Percentiles rank a stretch among this genome's conserved stretches.
Conservation (phyloP, 306 rosid genomes). For the Hylodesmum podocarpum region DNA sequence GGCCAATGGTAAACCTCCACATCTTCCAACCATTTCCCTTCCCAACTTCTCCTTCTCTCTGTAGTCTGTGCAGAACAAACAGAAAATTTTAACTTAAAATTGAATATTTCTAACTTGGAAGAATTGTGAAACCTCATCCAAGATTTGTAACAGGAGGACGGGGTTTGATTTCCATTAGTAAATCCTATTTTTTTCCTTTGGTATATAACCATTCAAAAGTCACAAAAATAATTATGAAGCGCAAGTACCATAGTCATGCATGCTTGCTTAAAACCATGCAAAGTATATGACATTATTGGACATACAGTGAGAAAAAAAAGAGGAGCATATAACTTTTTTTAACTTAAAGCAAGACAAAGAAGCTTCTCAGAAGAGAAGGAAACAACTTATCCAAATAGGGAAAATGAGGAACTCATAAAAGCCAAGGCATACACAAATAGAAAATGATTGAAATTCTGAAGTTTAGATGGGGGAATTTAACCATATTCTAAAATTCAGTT, state of each 20-base stretch:
- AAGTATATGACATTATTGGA: neutral
- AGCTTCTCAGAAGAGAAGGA: neutral
- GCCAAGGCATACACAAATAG: neutral
- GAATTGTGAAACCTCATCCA: neutral
- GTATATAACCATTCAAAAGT: neutral
- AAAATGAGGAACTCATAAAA: neutral
- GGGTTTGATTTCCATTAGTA: neutral
- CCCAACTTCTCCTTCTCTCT: conserved; percentile 48
- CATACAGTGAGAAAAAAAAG: neutral
- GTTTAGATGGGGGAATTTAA: neutral
- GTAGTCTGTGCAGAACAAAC: conserved; percentile 28
- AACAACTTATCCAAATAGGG: neutral
- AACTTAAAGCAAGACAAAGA: neutral
- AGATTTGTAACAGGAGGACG: neutral
- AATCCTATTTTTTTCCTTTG: conserved; percentile 1
- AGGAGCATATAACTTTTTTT: neutral
- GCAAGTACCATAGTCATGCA: neutral
- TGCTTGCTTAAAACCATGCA: neutral
- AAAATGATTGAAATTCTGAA: neutral
- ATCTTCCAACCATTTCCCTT: conserved; percentile 57
- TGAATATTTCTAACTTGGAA: neutral
- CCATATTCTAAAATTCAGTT: neutral
- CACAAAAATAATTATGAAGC: neutral
- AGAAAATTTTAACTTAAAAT: conserved; percentile 8
- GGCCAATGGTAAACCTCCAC: conserved; percentile 61